Evolutionary conservation across 345 rosid species (phyloP), one percentile per base, ranked within the genome.

Genomic region (Arabidopsis thaliana): DNA sequence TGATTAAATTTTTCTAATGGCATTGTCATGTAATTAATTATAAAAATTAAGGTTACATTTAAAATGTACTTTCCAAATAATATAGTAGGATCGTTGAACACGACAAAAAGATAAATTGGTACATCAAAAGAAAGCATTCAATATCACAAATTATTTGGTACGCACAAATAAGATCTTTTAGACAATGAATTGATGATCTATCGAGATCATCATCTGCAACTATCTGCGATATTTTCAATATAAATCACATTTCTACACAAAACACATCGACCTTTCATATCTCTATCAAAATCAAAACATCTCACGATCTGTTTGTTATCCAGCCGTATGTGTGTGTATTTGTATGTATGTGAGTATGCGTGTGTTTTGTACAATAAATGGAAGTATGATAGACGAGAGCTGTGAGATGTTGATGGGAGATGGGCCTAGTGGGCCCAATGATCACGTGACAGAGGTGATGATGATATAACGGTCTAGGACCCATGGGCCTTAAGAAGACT

Each of bases 371-470:
- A 22, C 51, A 37, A 58, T 49, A 67, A 67, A 75, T 67, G 56
- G 74, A 60, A 67, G 63, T 75, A 61, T 51, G 57, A 61, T 7
- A 61, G 36, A 44, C 45, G 55, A 75, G 74, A 70, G 80, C 71
- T 69, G 65, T 76, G 70, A 77, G 80, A 77, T 70, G 76, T 30
- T 46, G 80, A 77, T 40, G 20, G 22, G n/a, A 55, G 66, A 70
- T 77, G 80, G 76, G 71, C 71, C 80, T 70, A 3, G 59, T 77
- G 75, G 79, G 70, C 70, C 75, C 51, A 61, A 62, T 0, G 30
- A 60, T 63, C 80, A 77, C 80, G 80, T 77, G 80, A 37, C 59
- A 69, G 71, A 46, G 51, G 56, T 63, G 66, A 46, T 77, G 66
- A 67, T 66, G 12, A 53, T 48, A 23, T 73, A 33, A 24, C 49